phyloP scores from a whole-genome alignment of 257 asterid species.

The Ophiorrhiza pumila region DNA sequence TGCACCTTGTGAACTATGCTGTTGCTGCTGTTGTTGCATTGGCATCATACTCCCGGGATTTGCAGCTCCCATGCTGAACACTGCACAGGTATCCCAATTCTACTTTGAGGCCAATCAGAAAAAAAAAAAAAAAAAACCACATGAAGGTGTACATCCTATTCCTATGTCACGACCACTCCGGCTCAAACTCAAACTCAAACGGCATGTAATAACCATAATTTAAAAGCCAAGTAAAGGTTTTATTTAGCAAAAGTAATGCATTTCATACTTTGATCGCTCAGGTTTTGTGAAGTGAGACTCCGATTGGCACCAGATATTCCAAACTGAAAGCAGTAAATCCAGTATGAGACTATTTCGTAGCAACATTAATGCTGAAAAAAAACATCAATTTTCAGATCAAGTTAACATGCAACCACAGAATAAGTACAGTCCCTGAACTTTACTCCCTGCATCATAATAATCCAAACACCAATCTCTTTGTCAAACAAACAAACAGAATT shows the following conservation, averaged over 20 bases:
- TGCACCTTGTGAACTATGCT: conserved; percentile 51
- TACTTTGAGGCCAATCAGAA: not conserved
- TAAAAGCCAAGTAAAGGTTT: not conserved
- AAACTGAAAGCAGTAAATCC: conserved; percentile 48
- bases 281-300: conserved; percentile 63
- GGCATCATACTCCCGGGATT: conserved; percentile 75
- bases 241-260: conserved; percentile 9
- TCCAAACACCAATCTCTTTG: not conserved
- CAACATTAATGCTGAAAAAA: conserved; percentile 8
- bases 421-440: not conserved
- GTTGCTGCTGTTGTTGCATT: conserved; percentile 69
- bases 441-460: not conserved
- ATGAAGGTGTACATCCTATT: not conserved
- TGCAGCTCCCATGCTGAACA: conserved; percentile 73
- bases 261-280: conserved; percentile 75
- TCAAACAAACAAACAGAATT: not conserved
- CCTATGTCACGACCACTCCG: not conserved
- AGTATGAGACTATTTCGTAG: conserved; percentile 5
- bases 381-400: not conserved
- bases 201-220: not conserved
- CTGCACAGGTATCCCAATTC: conserved; percentile 31
- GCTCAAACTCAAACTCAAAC: not conserved
- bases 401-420: not conserved
- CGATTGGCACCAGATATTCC: conserved; percentile 72
- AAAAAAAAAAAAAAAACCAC: not conserved